phyloP scores from a whole-genome alignment of 225 moss, liverwort and hornwort genomes.

The Bryoerythrophyllum caledonicum region DNA sequence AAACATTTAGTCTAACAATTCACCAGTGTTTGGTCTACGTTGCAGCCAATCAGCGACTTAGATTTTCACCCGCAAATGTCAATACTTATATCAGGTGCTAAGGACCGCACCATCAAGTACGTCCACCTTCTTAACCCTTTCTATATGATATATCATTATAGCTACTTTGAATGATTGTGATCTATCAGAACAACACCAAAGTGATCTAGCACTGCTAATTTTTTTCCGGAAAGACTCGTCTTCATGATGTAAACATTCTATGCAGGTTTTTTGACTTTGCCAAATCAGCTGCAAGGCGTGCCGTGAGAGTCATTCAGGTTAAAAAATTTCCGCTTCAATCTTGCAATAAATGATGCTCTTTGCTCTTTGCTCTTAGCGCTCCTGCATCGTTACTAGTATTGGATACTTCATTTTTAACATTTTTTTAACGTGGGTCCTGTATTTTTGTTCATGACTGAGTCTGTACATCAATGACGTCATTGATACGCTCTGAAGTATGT shows the following conservation, averaged over 20 bases:
- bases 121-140: neutral
- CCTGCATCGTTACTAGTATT: neutral
- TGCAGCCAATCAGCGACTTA: constrained; percentile 91
- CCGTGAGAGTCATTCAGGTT: constrained; percentile 90
- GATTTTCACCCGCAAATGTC: constrained; percentile 96
- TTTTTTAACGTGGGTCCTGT: neutral
- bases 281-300: constrained; percentile 86
- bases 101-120: constrained; percentile 90
- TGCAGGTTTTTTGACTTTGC: constrained; percentile 91
- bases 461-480: neutral
- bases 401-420: neutral
- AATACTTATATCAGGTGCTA: constrained; percentile 90
- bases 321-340: neutral
- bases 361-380: too few relatives aligned
- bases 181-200: neutral
- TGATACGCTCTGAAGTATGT: constrained; percentile 4
- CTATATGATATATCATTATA: constrained; percentile 10
- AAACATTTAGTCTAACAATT: neutral
- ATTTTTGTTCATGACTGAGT: neutral
- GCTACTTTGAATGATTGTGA: neutral
- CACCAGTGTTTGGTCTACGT: neutral
- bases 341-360: neutral
- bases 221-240: constrained; percentile 17
- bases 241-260: neutral
- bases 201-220: neutral